phyloP scores from a whole-genome alignment of 1,284 basidiomycete genomes.

The Irpex sp. region DNA sequence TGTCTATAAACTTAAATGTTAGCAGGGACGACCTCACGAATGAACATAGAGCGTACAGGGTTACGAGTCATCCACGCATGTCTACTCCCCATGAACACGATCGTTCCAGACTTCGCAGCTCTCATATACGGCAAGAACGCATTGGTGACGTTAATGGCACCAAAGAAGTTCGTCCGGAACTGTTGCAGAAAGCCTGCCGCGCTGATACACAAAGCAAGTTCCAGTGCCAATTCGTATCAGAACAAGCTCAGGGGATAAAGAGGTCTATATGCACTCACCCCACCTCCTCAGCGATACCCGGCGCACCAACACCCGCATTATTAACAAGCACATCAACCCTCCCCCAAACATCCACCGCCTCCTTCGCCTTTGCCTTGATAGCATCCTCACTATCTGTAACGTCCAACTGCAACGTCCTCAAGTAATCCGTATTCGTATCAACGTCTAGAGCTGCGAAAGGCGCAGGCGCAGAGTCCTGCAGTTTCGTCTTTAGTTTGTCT shows the following conservation, averaged over 20 bases:
- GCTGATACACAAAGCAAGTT: conserved; percentile 3
- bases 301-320: conserved; percentile 28
- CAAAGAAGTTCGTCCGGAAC: conserved; percentile 29
- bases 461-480: too few species aligned
- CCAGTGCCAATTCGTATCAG: not conserved
- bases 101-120: conserved; percentile 24
- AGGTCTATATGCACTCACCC: conserved; percentile 22
- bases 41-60: conserved; percentile 4
- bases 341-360: conserved; percentile 27
- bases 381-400: conserved; percentile 24
- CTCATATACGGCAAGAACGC: conserved; percentile 31
- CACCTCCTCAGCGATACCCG: conserved; percentile 29
- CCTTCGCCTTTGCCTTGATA: conserved; percentile 21
- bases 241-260: not conserved
- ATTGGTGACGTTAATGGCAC: conserved; percentile 28
- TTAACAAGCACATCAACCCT: conserved; percentile 34
- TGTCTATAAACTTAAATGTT: not conserved
- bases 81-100: conserved; percentile 32
- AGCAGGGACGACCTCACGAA: not conserved
- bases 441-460: too few species aligned
- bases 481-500: conserved; percentile 16
- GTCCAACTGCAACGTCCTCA: conserved; percentile 25
- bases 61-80: conserved; percentile 27
- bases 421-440: conserved; percentile 26
- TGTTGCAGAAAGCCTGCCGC: conserved; percentile 20